phyloP scores from a whole-genome alignment of 495 filamentous ascomycete genomes.

The Aspergillus coremiiformis region DNA sequence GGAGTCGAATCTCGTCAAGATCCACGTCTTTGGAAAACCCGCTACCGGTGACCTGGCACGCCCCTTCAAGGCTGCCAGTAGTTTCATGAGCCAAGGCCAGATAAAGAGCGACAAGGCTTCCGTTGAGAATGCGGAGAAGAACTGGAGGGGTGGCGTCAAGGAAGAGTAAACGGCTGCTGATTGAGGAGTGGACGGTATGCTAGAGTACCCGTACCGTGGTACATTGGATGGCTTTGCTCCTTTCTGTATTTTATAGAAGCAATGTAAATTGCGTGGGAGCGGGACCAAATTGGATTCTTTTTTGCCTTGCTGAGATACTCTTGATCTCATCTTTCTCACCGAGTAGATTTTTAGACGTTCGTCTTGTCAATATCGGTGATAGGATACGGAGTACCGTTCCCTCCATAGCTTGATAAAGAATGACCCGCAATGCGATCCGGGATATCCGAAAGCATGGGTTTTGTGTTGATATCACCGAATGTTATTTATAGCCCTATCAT shows the following conservation, averaged over 20 bases:
- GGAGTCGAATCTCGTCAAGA: constrained; percentile 91
- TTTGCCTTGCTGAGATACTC: not conserved
- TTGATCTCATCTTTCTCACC: not conserved
- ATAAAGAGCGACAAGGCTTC: constrained; percentile 95
- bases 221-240: constrained; percentile 1
- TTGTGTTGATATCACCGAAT: not conserved
- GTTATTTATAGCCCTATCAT: not conserved
- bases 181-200: not conserved
- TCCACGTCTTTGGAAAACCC: constrained; percentile 85
- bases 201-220: not conserved
- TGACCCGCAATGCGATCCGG: not conserved
- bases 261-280: not conserved
- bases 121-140: constrained; percentile 78
- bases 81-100: constrained; percentile 69
- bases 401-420: not conserved
- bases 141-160: constrained; percentile 79
- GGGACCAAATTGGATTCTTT: not conserved
- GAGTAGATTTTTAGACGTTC: not conserved
- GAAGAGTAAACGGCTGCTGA: constrained; percentile 59
- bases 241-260: constrained; percentile 12
- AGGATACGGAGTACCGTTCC: not conserved
- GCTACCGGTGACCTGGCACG: constrained; percentile 86
- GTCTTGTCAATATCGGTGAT: constrained; percentile 1
- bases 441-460: not conserved
- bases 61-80: constrained; percentile 82